phyloP scores from a whole-genome alignment of 257 asterid genomes.

The Primulina eburnea region DNA sequence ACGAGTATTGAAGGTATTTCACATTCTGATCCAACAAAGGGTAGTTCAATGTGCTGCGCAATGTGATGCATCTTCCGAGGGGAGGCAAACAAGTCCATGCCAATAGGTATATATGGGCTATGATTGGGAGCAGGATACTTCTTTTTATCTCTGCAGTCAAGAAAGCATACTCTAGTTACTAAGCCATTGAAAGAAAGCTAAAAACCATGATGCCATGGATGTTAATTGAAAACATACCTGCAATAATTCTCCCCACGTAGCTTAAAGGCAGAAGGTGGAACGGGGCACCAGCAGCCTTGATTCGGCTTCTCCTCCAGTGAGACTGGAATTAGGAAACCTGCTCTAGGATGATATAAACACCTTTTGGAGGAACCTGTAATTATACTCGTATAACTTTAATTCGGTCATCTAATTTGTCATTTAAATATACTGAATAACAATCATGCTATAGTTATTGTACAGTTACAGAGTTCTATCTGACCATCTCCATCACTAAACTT shows the following conservation, averaged over 20 bases:
- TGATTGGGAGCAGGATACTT: slow-evolving; percentile 62
- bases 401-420: background rate
- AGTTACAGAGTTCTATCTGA: slow-evolving; percentile 39
- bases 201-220: background rate
- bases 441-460: background rate
- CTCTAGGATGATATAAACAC: slow-evolving; percentile 45
- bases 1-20: slow-evolving; percentile 68
- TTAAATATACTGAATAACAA: background rate
- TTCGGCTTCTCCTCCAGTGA: slow-evolving; percentile 41
- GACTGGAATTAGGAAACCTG: slow-evolving; percentile 49
- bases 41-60: slow-evolving; percentile 75
- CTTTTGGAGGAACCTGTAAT: slow-evolving; percentile 46
- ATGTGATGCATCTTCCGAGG: slow-evolving; percentile 70
- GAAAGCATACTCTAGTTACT: background rate
- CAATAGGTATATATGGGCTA: slow-evolving; percentile 69
- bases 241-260: slow-evolving; percentile 71
- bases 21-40: slow-evolving; percentile 35
- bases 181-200: background rate
- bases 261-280: slow-evolving; percentile 68
- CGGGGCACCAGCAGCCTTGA: slow-evolving; percentile 59
- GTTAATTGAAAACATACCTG: slow-evolving; percentile 45
- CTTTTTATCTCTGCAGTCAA: slow-evolving; percentile 66
- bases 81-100: slow-evolving; percentile 70
- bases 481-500: slow-evolving; percentile 27
- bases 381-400: slow-evolving; percentile 1